Conservation (phyloP, 225 moss, liverwort and hornwort species). For the Pleurozium schreberi region DNA sequence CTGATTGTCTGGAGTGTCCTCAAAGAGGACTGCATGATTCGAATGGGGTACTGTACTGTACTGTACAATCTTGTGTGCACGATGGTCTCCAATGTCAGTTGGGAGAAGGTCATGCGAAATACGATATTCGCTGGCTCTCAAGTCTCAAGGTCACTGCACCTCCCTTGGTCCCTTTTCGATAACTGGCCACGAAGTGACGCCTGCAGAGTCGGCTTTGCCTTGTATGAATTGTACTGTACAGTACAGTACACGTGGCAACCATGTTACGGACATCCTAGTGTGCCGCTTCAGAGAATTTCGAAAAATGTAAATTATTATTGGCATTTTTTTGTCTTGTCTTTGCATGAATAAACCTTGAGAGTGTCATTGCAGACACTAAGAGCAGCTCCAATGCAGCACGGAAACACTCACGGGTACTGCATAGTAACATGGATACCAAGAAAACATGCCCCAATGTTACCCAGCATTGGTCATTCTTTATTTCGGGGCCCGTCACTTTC, state of each 20-base stretch:
- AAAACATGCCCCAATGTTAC: too few species aligned
- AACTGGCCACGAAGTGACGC: neutral
- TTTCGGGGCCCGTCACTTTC: too few species aligned
- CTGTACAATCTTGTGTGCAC: neutral
- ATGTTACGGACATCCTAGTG: too few species aligned
- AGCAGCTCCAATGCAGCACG: too few species aligned
- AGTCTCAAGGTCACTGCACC: neutral
- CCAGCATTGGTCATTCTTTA: too few species aligned
- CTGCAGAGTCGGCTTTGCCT: neutral
- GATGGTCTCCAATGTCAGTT: neutral
- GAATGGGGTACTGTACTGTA: too few species aligned
- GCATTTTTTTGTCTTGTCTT: neutral
- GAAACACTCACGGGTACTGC: too few species aligned
- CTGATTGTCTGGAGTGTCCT: neutral
- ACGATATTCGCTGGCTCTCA: too few species aligned
- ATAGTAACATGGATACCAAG: too few species aligned
- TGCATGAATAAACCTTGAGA: too few species aligned
- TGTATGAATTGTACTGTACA: neutral
- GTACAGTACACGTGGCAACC: too few species aligned
- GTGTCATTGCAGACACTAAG: too few species aligned
- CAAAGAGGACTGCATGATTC: neutral
- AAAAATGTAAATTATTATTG: neutral
- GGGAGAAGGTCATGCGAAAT: neutral
- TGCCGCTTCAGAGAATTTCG: neutral
- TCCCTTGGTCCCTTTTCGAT: neutral